These are phyloP conservation scores for Sporothrix brasiliensis DNA, from an alignment of 2,329 filamentous ascomycete genomes.

Conservation along the genomic window DNA sequence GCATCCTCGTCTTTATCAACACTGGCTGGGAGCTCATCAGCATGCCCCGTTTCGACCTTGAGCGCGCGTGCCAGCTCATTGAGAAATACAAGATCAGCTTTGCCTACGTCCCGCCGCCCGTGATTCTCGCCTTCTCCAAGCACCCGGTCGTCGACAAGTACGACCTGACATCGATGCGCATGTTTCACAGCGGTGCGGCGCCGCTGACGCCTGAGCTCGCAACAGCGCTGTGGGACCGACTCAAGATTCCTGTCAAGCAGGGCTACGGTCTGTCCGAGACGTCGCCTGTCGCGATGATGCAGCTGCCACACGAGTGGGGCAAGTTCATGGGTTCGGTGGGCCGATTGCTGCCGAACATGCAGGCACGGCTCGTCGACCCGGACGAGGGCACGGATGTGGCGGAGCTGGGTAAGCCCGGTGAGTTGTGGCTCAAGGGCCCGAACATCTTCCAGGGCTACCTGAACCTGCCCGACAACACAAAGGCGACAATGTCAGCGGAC, in stretches of 20 bases:
- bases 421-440: conserved; percentile 76
- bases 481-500: conserved; percentile 70
- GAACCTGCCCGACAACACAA: conserved; percentile 71
- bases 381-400: conserved; percentile 58
- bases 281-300: conserved; percentile 74
- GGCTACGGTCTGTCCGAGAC: conserved; percentile 91
- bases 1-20: conserved; percentile 70
- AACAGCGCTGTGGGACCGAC: conserved; percentile 70
- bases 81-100: conserved; percentile 76
- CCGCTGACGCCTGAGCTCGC: conserved; percentile 81
- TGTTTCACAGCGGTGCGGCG: conserved; percentile 86
- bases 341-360: conserved; percentile 74
- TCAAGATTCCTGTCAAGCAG: conserved; percentile 83
- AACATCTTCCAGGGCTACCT: conserved; percentile 80
- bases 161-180: conserved; percentile 75
- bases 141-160: conserved; percentile 77
- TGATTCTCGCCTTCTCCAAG: conserved; percentile 79
- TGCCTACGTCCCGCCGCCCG: conserved; percentile 79
- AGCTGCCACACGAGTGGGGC: conserved; percentile 75
- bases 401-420: conserved; percentile 59
- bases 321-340: conserved; percentile 78
- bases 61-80: conserved; percentile 74
- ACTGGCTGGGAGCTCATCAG: conserved; percentile 68
- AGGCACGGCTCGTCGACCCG: conserved; percentile 76
- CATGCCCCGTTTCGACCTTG: conserved; percentile 79